Evolutionary conservation across 306 rosid species (phyloP).

Genomic region (Lithocarpus polystachyus): DNA sequence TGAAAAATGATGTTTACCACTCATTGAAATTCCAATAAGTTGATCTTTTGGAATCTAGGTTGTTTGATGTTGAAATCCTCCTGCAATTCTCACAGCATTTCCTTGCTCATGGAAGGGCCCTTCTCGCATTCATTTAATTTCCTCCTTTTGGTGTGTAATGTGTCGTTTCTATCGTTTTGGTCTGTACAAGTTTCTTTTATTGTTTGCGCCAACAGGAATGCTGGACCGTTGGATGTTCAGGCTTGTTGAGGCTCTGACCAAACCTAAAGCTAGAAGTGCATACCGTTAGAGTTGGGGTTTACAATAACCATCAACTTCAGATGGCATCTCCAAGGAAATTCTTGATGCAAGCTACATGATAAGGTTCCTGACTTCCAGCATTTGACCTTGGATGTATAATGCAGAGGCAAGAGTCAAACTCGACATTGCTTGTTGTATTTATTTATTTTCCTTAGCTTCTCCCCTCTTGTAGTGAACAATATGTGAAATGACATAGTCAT

Average conservation of each 20-base stretch:
- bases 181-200: background rate
- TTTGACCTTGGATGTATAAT: conserved; percentile 15
- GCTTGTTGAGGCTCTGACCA: conserved; percentile 71
- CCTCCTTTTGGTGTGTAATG: background rate
- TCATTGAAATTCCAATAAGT: background rate
- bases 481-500: too few species aligned
- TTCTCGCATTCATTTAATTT: background rate
- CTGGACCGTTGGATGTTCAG: conserved; percentile 94
- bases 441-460: background rate
- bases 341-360: background rate
- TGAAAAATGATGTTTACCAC: background rate
- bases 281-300: conserved; percentile 25
- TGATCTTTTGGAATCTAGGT: background rate
- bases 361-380: background rate
- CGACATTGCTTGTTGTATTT: background rate
- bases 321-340: conserved; percentile 6
- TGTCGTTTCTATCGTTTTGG: background rate
- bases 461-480: background rate
- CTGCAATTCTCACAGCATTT: background rate
- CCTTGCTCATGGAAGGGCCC: background rate
- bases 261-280: conserved; percentile 54
- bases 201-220: conserved; percentile 57
- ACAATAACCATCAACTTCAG: background rate
- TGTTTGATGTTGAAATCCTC: background rate
- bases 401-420: conserved; percentile 1